Percentiles rank a stretch among this genome's conserved stretches.
Conservation (phyloP, 2,329 filamentous ascomycete species). For the Penicillium sp. region DNA sequence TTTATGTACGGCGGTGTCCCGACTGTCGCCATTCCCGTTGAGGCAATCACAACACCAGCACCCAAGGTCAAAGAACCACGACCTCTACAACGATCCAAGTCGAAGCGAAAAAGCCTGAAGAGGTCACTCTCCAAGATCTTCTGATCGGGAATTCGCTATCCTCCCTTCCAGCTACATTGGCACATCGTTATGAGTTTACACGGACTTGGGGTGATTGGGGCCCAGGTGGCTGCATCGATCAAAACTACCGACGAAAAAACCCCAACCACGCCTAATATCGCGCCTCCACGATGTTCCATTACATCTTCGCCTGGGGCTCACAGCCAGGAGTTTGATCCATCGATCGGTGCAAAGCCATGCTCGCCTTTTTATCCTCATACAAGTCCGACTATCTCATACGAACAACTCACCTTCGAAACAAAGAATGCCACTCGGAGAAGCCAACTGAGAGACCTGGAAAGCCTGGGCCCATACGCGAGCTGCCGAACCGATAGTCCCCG, state of each 20-base stretch:
- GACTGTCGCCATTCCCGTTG: slow-evolving; percentile 17
- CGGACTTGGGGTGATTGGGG: slow-evolving; percentile 28
- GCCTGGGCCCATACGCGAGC: slow-evolving; percentile 22
- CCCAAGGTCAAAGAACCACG: slow-evolving; percentile 4
- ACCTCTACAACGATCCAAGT: slow-evolving; percentile 6
- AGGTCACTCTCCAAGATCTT: slow-evolving; percentile 17
- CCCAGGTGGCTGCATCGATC: slow-evolving; percentile 27
- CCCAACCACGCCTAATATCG: slow-evolving; percentile 9
- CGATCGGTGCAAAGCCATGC: slow-evolving; percentile 41
- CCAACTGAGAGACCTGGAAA: slow-evolving; percentile 36
- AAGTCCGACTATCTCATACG: slow-evolving; percentile 29
- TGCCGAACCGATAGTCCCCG: slow-evolving; percentile 22
- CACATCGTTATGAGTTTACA: slow-evolving; percentile 23
- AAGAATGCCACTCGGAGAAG: slow-evolving; percentile 19
- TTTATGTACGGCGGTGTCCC: slow-evolving; percentile 27
- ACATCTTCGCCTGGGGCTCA: slow-evolving; percentile 21
- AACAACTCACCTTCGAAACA: slow-evolving; percentile 28
- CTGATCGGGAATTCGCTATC: neutral
- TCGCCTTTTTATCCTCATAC: slow-evolving; percentile 49
- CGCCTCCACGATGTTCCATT: slow-evolving; percentile 15
- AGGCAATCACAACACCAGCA: slow-evolving; percentile 15
- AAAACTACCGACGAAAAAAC: slow-evolving; percentile 25
- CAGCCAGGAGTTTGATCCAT: slow-evolving; percentile 40
- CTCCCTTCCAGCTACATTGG: neutral
- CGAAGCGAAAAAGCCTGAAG: slow-evolving; percentile 13